phyloP scores from a whole-genome alignment of 495 filamentous ascomycete species.

The Thermothielavioides terrestris region DNA sequence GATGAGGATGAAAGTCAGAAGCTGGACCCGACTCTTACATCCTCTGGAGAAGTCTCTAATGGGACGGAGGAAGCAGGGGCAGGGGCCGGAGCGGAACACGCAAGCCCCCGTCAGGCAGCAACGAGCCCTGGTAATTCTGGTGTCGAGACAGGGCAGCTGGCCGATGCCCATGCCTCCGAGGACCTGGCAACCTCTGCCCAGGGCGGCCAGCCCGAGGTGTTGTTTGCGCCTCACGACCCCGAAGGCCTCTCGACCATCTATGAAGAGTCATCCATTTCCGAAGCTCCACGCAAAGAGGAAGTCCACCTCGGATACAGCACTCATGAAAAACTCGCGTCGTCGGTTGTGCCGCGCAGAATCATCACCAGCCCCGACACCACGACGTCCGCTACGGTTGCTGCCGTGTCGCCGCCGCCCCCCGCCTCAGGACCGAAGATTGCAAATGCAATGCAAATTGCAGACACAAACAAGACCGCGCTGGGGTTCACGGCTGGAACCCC shows the following conservation, averaged over 20 bases:
- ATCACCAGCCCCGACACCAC: no score
- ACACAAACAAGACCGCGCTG: background rate
- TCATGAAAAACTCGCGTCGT: background rate
- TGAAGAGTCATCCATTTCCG: conserved; percentile 15
- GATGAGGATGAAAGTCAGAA: background rate
- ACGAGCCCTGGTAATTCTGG: no score
- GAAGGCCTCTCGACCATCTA: conserved; percentile 26
- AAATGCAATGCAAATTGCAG: background rate
- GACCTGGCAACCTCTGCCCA: background rate
- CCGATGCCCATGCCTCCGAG: background rate
- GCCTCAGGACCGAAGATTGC: background rate
- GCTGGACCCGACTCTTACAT: no score
- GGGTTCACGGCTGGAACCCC: background rate
- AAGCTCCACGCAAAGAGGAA: background rate
- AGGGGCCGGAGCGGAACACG: background rate
- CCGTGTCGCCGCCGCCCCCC: background rate
- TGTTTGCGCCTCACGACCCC: conserved; percentile 13
- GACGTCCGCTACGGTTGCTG: background rate
- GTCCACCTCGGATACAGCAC: no score
- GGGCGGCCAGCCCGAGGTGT: background rate
- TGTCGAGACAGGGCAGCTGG: no score
- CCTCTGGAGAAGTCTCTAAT: background rate
- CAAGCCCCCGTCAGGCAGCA: conserved; percentile 14
- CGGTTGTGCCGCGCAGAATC: background rate
- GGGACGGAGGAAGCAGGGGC: conserved; percentile 1